Conservation (phyloP, 345 rosid genomes). For the Erodium maritimum region DNA sequence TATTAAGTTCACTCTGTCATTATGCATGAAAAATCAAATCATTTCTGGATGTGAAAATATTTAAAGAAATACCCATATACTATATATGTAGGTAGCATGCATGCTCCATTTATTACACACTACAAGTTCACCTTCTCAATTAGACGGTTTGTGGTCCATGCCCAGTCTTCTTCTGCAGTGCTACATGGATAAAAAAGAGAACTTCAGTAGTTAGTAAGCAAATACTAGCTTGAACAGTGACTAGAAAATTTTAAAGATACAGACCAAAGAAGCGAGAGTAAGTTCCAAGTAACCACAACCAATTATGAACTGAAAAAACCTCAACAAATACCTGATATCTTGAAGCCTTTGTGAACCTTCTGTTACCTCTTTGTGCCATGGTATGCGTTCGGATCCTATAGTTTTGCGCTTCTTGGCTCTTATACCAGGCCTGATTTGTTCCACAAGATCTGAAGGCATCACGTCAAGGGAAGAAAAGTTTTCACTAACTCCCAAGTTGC, state of each 20-base stretch:
- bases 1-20: constrained; percentile 34
- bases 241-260: background rate
- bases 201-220: background rate
- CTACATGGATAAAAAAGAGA: background rate
- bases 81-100: too few species aligned
- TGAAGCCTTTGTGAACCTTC: constrained; percentile 25
- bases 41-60: background rate
- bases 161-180: constrained; percentile 25
- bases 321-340: constrained; percentile 35
- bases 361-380: constrained; percentile 45
- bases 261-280: background rate
- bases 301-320: background rate
- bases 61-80: background rate
- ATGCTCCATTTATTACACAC: background rate
- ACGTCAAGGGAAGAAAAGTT: constrained; percentile 8
- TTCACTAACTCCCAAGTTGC: constrained; percentile 7
- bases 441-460: constrained; percentile 10
- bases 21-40: constrained; percentile 9
- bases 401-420: constrained; percentile 47
- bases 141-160: constrained; percentile 38
- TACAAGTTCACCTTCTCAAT: constrained; percentile 47
- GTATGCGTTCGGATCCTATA: constrained; percentile 23
- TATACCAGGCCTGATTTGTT: constrained; percentile 10
- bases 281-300: background rate
- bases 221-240: background rate